phyloP scores from a whole-genome alignment of 2,329 filamentous ascomycete genomes.

The Penicillium thymicola region DNA sequence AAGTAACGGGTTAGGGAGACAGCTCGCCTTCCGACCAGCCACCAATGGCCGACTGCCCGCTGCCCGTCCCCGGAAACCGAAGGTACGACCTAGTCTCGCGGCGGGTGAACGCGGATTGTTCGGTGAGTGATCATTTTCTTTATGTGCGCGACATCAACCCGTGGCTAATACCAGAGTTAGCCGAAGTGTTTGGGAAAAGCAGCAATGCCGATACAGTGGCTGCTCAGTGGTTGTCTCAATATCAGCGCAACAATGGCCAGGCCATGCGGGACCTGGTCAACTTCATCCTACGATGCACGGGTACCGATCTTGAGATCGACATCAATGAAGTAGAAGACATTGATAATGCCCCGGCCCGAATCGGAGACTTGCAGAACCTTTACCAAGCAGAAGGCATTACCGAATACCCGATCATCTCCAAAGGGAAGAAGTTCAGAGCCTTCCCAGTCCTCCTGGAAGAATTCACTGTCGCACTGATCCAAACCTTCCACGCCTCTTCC shows the following conservation, averaged over 20 bases:
- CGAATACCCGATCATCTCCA: constrained; percentile 89
- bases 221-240: constrained; percentile 56
- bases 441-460: constrained; percentile 75
- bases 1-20: constrained; percentile 45
- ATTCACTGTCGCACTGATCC: constrained; percentile 76
- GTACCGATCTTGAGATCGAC: constrained; percentile 75
- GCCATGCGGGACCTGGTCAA: constrained; percentile 60
- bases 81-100: constrained; percentile 51
- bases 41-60: constrained; percentile 44
- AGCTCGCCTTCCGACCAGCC: constrained; percentile 55
- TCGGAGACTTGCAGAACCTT: constrained; percentile 82
- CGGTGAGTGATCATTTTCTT: constrained; percentile 40
- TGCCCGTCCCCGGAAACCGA: constrained; percentile 50
- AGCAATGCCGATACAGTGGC: constrained; percentile 56
- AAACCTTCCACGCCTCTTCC: constrained; percentile 76
- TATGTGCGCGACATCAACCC: constrained; percentile 7
- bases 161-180: constrained; percentile 35
- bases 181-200: constrained; percentile 58
- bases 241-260: constrained; percentile 53
- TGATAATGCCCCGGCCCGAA: constrained; percentile 74
- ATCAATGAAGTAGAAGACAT: constrained; percentile 83
- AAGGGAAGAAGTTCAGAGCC: constrained; percentile 68
- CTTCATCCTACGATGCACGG: constrained; percentile 65
- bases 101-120: constrained; percentile 57
- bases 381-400: constrained; percentile 80